Conservation (phyloP, 306 rosid species). For the Gastrolobium bilobum region DNA sequence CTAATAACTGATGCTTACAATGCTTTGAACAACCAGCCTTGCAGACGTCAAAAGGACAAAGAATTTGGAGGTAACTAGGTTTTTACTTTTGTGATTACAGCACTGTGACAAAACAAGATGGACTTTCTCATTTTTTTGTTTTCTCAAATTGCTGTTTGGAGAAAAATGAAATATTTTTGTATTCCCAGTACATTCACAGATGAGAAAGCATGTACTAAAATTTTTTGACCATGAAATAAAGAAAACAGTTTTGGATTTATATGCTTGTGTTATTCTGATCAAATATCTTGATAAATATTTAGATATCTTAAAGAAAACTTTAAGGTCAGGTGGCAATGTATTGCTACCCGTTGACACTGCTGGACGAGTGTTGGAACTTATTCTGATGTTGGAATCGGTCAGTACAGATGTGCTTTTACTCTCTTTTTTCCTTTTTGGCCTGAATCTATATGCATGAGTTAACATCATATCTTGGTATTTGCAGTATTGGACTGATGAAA, state of each 20-base stretch:
- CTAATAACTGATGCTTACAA: slow-evolving; percentile 97
- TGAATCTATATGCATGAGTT: slow-evolving; percentile 18
- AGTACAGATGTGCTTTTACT: slow-evolving; percentile 51
- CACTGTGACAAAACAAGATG: slow-evolving; percentile 29
- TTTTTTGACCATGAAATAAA: slow-evolving; percentile 32
- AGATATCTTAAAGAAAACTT: slow-evolving; percentile 89
- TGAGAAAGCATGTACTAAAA: slow-evolving; percentile 28
- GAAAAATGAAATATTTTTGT: not conserved
- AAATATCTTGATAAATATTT: slow-evolving; percentile 40
- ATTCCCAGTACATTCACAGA: not conserved
- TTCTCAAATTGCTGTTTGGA: slow-evolving; percentile 24
- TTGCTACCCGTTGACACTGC: slow-evolving; percentile 91
- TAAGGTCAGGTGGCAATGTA: slow-evolving; percentile 87
- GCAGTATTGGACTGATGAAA: slow-evolving; percentile 96
- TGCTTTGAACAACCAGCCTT: slow-evolving; percentile 96
- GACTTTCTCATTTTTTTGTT: slow-evolving; percentile 11
- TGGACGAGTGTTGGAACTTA: slow-evolving; percentile 90
- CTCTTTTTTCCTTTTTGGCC: slow-evolving; percentile 1
- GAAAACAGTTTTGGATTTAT: slow-evolving; percentile 24
- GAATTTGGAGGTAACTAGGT: slow-evolving; percentile 86
- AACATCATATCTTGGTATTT: slow-evolving; percentile 52
- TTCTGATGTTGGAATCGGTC: slow-evolving; percentile 86
- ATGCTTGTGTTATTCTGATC: slow-evolving; percentile 47
- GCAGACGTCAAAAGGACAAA: slow-evolving; percentile 91
- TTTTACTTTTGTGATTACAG: slow-evolving; percentile 33